These are phyloP conservation scores for Pseudozyma pruni DNA, from an alignment of 1,284 basidiomycete species.

Conservation along the genomic window DNA sequence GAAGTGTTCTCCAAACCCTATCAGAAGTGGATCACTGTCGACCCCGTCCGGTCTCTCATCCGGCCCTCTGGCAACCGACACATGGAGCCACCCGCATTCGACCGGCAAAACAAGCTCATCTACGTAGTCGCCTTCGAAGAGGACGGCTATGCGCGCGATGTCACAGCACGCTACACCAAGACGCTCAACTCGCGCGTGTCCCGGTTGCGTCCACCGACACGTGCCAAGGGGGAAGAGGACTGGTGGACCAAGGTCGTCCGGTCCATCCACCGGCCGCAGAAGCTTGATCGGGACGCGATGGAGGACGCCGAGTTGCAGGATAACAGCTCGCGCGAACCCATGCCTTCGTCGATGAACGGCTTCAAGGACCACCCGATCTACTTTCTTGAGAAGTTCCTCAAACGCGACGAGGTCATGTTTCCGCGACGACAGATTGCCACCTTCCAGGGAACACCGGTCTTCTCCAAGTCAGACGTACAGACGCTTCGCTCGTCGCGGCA, in stretches of 20 bases:
- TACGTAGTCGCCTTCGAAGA: slow-evolving; percentile 97
- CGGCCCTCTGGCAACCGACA: slow-evolving; percentile 56
- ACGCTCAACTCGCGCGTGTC: slow-evolving; percentile 84
- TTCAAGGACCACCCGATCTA: slow-evolving; percentile 98
- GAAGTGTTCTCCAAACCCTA: slow-evolving; percentile 95
- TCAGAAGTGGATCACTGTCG: slow-evolving; percentile 90
- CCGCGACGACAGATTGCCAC: slow-evolving; percentile 83
- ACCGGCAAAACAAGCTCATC: slow-evolving; percentile 82
- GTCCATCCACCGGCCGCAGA: slow-evolving; percentile 69
- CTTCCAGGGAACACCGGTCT: slow-evolving; percentile 94
- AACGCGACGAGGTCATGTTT: slow-evolving; percentile 85
- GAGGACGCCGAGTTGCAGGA: slow-evolving; percentile 92
- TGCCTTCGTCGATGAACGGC: slow-evolving; percentile 88
- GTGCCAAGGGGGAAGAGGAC: slow-evolving; percentile 74
- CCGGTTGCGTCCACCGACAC: slow-evolving; percentile 79
- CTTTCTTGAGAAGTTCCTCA: slow-evolving; percentile 86
- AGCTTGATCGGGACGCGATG: slow-evolving; percentile 81
- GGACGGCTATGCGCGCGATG: slow-evolving; percentile 73
- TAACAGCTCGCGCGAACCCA: slow-evolving; percentile 85
- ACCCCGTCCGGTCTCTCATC: slow-evolving; percentile 77
- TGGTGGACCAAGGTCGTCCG: slow-evolving; percentile 77
- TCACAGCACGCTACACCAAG: slow-evolving; percentile 75
- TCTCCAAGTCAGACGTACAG: slow-evolving; percentile 83
- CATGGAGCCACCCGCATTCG: slow-evolving; percentile 80
- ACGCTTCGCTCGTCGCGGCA: slow-evolving; percentile 88